These are phyloP conservation scores for Trypanosoma mega DNA, from an alignment of 208 protist genomes.

Conservation along the genomic window DNA sequence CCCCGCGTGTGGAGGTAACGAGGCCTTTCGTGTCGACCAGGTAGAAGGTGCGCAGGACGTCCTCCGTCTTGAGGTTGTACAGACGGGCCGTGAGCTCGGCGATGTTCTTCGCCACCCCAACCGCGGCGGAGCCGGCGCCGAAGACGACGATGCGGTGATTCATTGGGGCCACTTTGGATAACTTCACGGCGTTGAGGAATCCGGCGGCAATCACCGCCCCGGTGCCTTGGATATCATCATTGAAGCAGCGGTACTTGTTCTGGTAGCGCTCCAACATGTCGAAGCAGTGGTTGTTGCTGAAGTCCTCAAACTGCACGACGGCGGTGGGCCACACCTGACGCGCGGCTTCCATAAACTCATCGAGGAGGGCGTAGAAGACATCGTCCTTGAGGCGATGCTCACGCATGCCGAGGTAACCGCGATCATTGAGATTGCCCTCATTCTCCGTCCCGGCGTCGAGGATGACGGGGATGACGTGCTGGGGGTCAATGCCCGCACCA, in stretches of 20 bases:
- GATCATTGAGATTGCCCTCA: conserved; percentile 49
- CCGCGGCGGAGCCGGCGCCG: conserved; percentile 93
- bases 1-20: conserved; percentile 81
- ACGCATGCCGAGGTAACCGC: conserved; percentile 74
- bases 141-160: conserved; percentile 85
- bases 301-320: conserved; percentile 95
- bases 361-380: conserved; percentile 80
- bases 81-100: conserved; percentile 60
- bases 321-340: conserved; percentile 70
- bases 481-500: conserved; percentile 85
- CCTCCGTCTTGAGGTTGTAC: conserved; percentile 59
- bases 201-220: conserved; percentile 93
- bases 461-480: conserved; percentile 90
- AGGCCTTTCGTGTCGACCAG: conserved; percentile 93
- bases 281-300: conserved; percentile 92
- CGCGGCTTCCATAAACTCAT: conserved; percentile 84
- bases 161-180: conserved; percentile 9
- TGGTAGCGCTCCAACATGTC: conserved; percentile 89
- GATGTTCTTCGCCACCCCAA: conserved; percentile 94
- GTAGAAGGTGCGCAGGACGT: conserved; percentile 88
- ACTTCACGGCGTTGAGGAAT: conserved; percentile 87
- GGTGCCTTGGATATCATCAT: conserved; percentile 97
- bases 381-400: conserved; percentile 34
- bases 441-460: conserved; percentile 91
- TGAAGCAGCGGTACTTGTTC: conserved; percentile 90